These are phyloP conservation scores for Sarocladiaceae sp. DNA, from an alignment of 2,329 filamentous ascomycete species.

Conservation along the genomic window DNA sequence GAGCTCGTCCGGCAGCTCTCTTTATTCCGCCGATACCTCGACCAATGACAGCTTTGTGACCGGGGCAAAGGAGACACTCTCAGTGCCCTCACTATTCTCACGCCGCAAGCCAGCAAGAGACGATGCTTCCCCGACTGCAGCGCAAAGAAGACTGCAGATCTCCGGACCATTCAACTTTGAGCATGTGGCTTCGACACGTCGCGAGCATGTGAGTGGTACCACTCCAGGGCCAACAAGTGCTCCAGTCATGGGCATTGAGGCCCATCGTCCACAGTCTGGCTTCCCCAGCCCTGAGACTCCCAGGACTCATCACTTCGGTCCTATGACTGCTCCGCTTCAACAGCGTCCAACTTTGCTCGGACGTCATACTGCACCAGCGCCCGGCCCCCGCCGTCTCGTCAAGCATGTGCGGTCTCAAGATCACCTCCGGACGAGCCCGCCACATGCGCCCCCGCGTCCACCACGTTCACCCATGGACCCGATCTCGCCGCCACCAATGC, in stretches of 20 bases:
- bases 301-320: slow-evolving; percentile 23
- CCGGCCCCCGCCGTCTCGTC: slow-evolving; percentile 30
- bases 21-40: slow-evolving; percentile 41
- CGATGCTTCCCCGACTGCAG: slow-evolving; percentile 17
- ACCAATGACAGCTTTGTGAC: slow-evolving; percentile 25
- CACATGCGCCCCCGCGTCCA: slow-evolving; percentile 40
- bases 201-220: slow-evolving; percentile 39
- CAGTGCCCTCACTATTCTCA: slow-evolving; percentile 45
- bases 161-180: slow-evolving; percentile 65
- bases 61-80: slow-evolving; percentile 36
- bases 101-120: slow-evolving; percentile 40
- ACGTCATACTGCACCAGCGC: slow-evolving; percentile 17
- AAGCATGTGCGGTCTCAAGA: slow-evolving; percentile 46
- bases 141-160: slow-evolving; percentile 46
- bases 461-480: slow-evolving; percentile 37
- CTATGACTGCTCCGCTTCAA: slow-evolving; percentile 20
- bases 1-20: slow-evolving; percentile 42
- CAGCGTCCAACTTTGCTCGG: slow-evolving; percentile 16
- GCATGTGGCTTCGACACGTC: slow-evolving; percentile 56
- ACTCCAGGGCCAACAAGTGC: slow-evolving; percentile 18
- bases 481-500: slow-evolving; percentile 23
- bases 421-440: slow-evolving; percentile 42
- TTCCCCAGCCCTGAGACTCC: slow-evolving; percentile 42
- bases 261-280: slow-evolving; percentile 34
- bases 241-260: slow-evolving; percentile 22